Evolutionary conservation across 2,329 filamentous ascomycete genomes (phyloP).

Genomic region (Scorias spongiosa): DNA sequence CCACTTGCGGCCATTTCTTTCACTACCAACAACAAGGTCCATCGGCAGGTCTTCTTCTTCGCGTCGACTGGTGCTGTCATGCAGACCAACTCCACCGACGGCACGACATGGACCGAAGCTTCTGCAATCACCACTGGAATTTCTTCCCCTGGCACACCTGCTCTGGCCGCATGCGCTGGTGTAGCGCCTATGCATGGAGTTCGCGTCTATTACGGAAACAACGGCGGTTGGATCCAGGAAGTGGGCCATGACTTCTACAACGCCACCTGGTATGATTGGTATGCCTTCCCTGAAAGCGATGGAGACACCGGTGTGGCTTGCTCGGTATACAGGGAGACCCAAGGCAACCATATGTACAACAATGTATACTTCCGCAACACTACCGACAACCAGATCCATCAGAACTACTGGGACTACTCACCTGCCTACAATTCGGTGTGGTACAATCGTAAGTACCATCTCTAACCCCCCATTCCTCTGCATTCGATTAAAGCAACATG

Average conservation of each 20-base stretch:
- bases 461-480: neutral
- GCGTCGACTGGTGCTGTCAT: slow-evolving; percentile 3
- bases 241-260: slow-evolving; percentile 3
- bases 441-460: neutral
- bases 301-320: slow-evolving; percentile 5
- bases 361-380: slow-evolving; percentile 1
- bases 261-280: slow-evolving; percentile 3
- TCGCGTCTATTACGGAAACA: slow-evolving; percentile 7
- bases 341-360: neutral
- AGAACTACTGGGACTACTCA: slow-evolving; percentile 1
- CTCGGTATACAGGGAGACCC: slow-evolving; percentile 1
- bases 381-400: neutral
- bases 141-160: slow-evolving; percentile 1
- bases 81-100: slow-evolving; percentile 4
- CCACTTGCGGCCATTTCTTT: slow-evolving; percentile 8
- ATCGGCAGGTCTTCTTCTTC: slow-evolving; percentile 8
- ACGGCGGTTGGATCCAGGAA: slow-evolving; percentile 5
- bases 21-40: slow-evolving; percentile 1
- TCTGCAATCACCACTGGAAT: slow-evolving; percentile 1
- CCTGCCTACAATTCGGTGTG: neutral
- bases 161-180: slow-evolving; percentile 5
- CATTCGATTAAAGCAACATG: neutral
- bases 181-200: slow-evolving; percentile 4
- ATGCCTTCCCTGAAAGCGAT: slow-evolving; percentile 4
- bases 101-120: slow-evolving; percentile 2